Evolutionary conservation across 768 basidiomycete genomes (phyloP), one percentile per base, ranked within the genome.

Genomic region (Panellus pusillus): DNA sequence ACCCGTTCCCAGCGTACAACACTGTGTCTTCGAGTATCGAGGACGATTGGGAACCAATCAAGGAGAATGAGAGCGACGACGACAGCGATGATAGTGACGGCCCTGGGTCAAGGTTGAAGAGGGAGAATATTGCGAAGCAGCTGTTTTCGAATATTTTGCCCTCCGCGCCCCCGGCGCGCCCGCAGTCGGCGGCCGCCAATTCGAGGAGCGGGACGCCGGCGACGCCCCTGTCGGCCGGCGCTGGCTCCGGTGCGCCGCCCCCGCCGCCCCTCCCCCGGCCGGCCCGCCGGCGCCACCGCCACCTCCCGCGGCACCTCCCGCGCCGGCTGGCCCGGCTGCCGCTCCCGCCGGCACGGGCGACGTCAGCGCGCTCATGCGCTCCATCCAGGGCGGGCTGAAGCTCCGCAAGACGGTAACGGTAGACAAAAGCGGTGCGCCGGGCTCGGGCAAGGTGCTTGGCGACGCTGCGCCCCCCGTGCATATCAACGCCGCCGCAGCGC

Each of bases 1-100:
- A 80, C 55, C 80, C 87, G 1, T 73, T 73, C 2, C 82, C 86
- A 2, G 66, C 78, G 3, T 89, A 91, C 56, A 70, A 87, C 57
- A 86, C 82, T 1, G 87, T 82, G 0, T 78, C 86, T 1, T 68
- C 71, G 2, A 76, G 75, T 29, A 68, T 69, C 39, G 87, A 89
- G 2, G 89, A 90, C 15, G 91, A 93, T 45, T 95, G 93, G 92
- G 92, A 87, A 50, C 83, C 85, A n/a, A 74, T 91, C 44, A 74
- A 82, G 63, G 92, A 94, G 68, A 84, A 82, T 39, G 32, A 35
- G 32, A 35, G 32, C 24, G 80, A 84, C 18, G 81, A 79, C 8
- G 79, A 81, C 4, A 79, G 81, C 6, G 85, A 87, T 61, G 86
- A 82, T 57, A 87, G 83, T 47, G 91, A 93, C 50, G 93, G 93